phyloP scores from a whole-genome alignment of 345 rosid species.

The Camelina laxa region DNA sequence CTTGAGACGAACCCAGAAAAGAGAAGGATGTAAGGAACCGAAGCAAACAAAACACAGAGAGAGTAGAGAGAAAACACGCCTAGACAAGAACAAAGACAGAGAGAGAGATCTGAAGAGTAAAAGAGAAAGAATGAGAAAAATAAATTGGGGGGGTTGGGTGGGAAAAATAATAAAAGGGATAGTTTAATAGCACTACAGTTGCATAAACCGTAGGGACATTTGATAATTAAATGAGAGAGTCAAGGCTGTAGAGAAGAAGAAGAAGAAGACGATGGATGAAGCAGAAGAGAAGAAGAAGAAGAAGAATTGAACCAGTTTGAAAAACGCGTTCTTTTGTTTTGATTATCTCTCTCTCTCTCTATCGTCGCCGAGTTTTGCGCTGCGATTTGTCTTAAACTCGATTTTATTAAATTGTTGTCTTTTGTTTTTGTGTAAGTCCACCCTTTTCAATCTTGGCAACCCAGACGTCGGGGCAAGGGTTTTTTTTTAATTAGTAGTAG shows the following conservation, averaged over 20 bases:
- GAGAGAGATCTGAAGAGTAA: slow-evolving; percentile 40
- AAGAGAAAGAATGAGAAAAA: neutral
- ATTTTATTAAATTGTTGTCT: neutral
- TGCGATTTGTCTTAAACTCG: slow-evolving; percentile 33
- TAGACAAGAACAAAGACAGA: slow-evolving; percentile 5
- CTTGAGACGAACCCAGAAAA: slow-evolving; percentile 22
- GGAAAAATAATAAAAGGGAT: slow-evolving; percentile 20
- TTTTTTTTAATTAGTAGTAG: neutral
- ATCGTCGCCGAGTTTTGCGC: slow-evolving; percentile 37
- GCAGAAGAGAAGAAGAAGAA: slow-evolving; percentile 20
- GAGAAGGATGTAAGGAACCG: neutral
- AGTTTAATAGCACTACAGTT: slow-evolving; percentile 41
- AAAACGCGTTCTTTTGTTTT: slow-evolving; percentile 38
- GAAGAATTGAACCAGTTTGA: slow-evolving; percentile 11
- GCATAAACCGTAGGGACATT: slow-evolving; percentile 35
- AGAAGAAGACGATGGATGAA: neutral
- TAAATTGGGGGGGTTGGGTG: slow-evolving; percentile 10
- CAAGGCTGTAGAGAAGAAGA: slow-evolving; percentile 36
- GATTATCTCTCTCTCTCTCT: neutral
- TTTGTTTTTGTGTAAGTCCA: neutral
- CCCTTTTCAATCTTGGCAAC: slow-evolving; percentile 35
- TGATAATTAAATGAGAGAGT: slow-evolving; percentile 31
- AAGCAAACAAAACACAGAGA: slow-evolving; percentile 5
- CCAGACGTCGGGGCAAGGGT: neutral
- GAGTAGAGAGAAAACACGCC: slow-evolving; percentile 13